phyloP scores from a whole-genome alignment of 352 stramenopile species.

The Globisporangium cylindrosporum region DNA sequence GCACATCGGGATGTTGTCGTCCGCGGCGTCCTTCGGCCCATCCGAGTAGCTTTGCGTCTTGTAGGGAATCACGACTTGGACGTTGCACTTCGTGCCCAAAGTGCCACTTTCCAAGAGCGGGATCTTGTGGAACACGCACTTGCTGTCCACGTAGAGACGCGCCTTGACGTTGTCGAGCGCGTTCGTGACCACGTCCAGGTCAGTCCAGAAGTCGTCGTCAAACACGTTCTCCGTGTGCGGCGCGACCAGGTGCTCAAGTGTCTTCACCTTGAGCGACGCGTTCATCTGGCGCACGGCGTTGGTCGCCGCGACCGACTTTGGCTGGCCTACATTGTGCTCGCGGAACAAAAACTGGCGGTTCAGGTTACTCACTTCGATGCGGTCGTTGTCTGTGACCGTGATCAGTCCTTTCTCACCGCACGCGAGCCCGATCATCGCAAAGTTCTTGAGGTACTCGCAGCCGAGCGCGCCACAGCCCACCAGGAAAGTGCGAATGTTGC shows the following conservation, averaged over 20 bases:
- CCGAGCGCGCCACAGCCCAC: slow-evolving; percentile 79
- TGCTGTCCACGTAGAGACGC: slow-evolving; percentile 96
- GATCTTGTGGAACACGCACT: slow-evolving; percentile 97
- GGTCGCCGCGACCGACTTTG: slow-evolving; percentile 81
- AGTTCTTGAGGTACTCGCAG: slow-evolving; percentile 88
- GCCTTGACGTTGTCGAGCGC: slow-evolving; percentile 99
- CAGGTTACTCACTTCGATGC: slow-evolving; percentile 87
- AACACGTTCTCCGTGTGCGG: slow-evolving; percentile 83
- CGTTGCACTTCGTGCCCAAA: slow-evolving; percentile 98
- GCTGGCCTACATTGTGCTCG: slow-evolving; percentile 83
- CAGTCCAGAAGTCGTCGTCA: slow-evolving; percentile 78
- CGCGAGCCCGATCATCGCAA: slow-evolving; percentile 77
- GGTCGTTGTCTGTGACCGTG: slow-evolving; percentile 85
- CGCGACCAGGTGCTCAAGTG: slow-evolving; percentile 75
- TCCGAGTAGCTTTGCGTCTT: slow-evolving; percentile 94
- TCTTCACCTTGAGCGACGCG: slow-evolving; percentile 69
- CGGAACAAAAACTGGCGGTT: slow-evolving; percentile 87
- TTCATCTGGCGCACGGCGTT: slow-evolving; percentile 79
- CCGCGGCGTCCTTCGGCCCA: slow-evolving; percentile 94
- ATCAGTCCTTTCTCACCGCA: slow-evolving; percentile 77
- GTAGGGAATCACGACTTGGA: slow-evolving; percentile 86
- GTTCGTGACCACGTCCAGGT: slow-evolving; percentile 96
- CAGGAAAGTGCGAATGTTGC: slow-evolving; percentile 77
- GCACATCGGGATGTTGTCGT: slow-evolving; percentile 99
- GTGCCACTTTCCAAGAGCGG: slow-evolving; percentile 98